phyloP scores from a whole-genome alignment of 1,139 yeast species.

The Geotrichum phurueaensis region DNA sequence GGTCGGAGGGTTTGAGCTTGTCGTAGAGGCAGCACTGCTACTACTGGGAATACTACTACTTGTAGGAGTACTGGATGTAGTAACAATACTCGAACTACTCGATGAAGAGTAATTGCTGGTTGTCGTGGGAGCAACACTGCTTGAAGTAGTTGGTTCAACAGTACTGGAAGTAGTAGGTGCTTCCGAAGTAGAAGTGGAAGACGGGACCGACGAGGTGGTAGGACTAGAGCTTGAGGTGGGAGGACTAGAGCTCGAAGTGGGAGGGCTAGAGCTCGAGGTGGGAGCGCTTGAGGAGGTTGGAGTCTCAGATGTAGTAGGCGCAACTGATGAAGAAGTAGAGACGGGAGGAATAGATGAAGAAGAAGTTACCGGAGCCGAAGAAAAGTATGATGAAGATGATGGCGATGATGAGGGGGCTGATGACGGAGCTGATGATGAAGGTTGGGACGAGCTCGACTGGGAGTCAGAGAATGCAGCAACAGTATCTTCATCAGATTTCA shows the following conservation, averaged over 20 bases:
- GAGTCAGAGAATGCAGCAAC: not conserved
- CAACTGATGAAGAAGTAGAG: not conserved
- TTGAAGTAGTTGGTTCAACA: not conserved
- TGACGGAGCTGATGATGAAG: not conserved
- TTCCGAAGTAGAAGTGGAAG: not conserved
- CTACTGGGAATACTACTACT: not conserved
- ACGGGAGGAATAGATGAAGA: not conserved
- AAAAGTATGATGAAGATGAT: too few species aligned
- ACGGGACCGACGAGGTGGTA: not conserved
- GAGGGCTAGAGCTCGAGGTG: not conserved
- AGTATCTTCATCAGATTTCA: not conserved
- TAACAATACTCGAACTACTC: not conserved
- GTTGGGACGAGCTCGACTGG: not conserved
- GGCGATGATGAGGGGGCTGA: slow-evolving; percentile 6
- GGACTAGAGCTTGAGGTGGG: not conserved
- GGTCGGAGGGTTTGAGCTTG: not conserved
- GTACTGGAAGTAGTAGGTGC: not conserved
- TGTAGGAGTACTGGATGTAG: not conserved
- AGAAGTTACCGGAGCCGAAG: not conserved
- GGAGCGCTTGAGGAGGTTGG: not conserved
- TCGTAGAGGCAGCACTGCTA: not conserved
- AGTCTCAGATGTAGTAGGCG: not conserved
- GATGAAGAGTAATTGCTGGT: not conserved
- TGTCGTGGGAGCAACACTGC: not conserved
- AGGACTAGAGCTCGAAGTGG: too few species aligned